A percentile compares a stretch with the other conserved stretches of the same genome.
These are phyloP conservation scores for Skeletonema costatum DNA, from an alignment of 108 stramenopile genomes.

Conservation along the genomic window DNA sequence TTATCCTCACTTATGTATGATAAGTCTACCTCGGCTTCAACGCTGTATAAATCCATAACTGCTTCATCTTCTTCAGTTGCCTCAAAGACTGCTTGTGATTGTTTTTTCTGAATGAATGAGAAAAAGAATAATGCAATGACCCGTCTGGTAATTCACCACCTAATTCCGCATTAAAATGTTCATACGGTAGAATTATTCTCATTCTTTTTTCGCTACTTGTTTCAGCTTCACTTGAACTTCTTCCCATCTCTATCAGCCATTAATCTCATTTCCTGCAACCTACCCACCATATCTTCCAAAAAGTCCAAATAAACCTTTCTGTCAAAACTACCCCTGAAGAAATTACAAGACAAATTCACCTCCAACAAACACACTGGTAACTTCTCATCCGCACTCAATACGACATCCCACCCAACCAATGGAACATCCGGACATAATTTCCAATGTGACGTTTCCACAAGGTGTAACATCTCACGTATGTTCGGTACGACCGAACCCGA, in stretches of 20 bases:
- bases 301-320: constrained; percentile 74
- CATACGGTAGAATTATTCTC: too few species aligned
- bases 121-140: too few species aligned
- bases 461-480: constrained; percentile 62
- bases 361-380: constrained; percentile 83
- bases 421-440: constrained; percentile 85
- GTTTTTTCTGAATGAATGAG: too few species aligned
- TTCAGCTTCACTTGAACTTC: constrained; percentile 28
- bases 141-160: too few species aligned
- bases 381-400: constrained; percentile 66
- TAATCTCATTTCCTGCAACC: constrained; percentile 52
- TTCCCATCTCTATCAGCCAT: constrained; percentile 41
- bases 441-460: constrained; percentile 79
- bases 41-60: too few species aligned
- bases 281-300: constrained; percentile 62
- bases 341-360: constrained; percentile 84
- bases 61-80: too few species aligned
- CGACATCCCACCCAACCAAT: constrained; percentile 88
- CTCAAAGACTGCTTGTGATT: too few species aligned
- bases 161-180: too few species aligned
- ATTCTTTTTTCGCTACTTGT: background rate
- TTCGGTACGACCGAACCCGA: constrained; percentile 71
- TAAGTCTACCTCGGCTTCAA: too few species aligned
- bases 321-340: constrained; percentile 87
- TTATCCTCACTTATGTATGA: too few species aligned